A percentile compares a stretch with the other conserved stretches of the same genome.
Conservation (phyloP, 306 rosid genomes). For the Fagus sylvatica region DNA sequence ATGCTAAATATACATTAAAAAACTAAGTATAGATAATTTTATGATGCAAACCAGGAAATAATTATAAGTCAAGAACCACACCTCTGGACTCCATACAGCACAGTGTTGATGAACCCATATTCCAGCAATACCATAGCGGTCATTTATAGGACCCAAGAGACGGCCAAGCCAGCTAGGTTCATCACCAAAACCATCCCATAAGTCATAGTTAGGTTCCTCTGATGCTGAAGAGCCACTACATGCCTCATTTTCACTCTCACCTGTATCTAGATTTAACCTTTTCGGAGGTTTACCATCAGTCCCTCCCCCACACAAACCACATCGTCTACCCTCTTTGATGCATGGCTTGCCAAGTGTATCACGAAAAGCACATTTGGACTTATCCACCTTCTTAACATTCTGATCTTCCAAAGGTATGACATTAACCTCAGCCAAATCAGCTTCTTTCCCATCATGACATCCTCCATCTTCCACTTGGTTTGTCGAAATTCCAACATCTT, state of each 20-base stretch:
- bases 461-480: conserved; percentile 45
- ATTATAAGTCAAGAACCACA: conserved; percentile 36
- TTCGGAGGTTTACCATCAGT: conserved; percentile 88
- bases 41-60: conserved; percentile 29
- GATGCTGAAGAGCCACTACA: conserved; percentile 80
- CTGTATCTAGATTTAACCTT: conserved; percentile 60
- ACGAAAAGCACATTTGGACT: conserved; percentile 33
- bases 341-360: conserved; percentile 42
- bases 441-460: conserved; percentile 36
- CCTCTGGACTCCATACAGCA: conserved; percentile 99
- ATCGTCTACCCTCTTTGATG: conserved; percentile 79
- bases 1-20: conserved; percentile 18
- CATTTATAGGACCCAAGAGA: conserved; percentile 89
- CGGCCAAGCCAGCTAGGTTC: conserved; percentile 97
- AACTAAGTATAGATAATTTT: conserved; percentile 17
- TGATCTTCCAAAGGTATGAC: conserved; percentile 35
- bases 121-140: conserved; percentile 89
- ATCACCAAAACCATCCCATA: conserved; percentile 95
- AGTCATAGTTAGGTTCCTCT: conserved; percentile 78
- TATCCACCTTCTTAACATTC: conserved; percentile 29
- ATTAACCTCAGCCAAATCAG: conserved; percentile 27
- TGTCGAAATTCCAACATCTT: conserved; percentile 33
- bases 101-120: conserved; percentile 99
- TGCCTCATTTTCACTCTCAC: conserved; percentile 85
- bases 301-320: conserved; percentile 98